Percentiles rank a stretch among this genome's conserved stretches.
Conservation (phyloP, 2,329 filamentous ascomycete genomes). For the Aspergillus proliferans region DNA sequence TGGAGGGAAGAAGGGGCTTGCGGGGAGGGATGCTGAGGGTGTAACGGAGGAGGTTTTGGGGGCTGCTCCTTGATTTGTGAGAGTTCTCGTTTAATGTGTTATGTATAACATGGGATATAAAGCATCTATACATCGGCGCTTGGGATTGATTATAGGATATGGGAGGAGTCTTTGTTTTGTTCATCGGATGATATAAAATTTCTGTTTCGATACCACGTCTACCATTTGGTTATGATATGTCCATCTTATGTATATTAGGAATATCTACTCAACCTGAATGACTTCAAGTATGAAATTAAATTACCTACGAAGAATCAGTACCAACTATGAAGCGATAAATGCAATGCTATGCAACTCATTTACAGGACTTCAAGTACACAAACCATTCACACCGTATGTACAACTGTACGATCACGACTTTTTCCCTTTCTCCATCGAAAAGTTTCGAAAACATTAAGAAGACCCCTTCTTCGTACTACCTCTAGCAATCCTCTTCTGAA, state of each 20-base stretch:
- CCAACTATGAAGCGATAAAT: too few relatives aligned
- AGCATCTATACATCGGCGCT: background rate
- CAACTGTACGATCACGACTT: background rate
- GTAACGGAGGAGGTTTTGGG: constrained; percentile 11
- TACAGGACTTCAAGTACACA: too few relatives aligned
- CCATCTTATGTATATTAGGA: background rate
- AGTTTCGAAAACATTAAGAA: background rate
- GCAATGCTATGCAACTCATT: too few relatives aligned
- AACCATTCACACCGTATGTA: too few relatives aligned
- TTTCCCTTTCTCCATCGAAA: background rate
- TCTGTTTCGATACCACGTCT: background rate
- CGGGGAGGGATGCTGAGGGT: constrained; percentile 4
- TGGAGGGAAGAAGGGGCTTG: background rate
- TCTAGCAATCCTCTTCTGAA: constrained; percentile 30
- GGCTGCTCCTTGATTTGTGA: constrained; percentile 3
- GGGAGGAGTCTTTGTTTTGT: background rate
- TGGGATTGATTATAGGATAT: background rate
- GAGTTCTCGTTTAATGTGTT: background rate
- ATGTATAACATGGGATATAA: background rate
- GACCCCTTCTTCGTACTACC: constrained; percentile 22
- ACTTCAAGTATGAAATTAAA: too few relatives aligned
- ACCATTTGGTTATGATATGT: background rate
- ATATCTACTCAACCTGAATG: too few relatives aligned
- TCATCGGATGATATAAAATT: background rate
- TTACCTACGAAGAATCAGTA: too few relatives aligned